phyloP scores from a whole-genome alignment of 2,329 filamentous ascomycete genomes.

The Neurospora crassa region DNA sequence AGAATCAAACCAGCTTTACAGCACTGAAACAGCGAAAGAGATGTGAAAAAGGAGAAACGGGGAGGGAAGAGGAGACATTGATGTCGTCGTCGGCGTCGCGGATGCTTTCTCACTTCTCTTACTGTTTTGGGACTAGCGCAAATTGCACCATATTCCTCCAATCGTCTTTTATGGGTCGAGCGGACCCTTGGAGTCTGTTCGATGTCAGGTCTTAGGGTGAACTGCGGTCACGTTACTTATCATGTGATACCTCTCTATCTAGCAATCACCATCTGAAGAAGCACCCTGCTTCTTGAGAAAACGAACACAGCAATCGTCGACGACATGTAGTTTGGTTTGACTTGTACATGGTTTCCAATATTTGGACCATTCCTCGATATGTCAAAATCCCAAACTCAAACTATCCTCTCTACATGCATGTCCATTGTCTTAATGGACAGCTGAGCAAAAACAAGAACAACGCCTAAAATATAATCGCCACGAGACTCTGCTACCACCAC shows the following conservation, averaged over 20 bases:
- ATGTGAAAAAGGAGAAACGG: slow-evolving; percentile 3
- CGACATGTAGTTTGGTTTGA: not conserved
- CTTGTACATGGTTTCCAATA: not conserved
- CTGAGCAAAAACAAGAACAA: not conserved
- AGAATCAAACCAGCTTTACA: not conserved
- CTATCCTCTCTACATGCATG: not conserved
- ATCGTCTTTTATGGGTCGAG: slow-evolving; percentile 2
- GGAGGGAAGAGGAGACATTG: slow-evolving; percentile 1
- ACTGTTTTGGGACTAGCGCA: slow-evolving; percentile 16
- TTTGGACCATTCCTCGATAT: not conserved
- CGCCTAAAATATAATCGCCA: not conserved
- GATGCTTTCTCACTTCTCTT: slow-evolving; percentile 5
- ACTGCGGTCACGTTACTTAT: not conserved
- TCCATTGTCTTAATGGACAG: not conserved
- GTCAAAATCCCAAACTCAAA: not conserved
- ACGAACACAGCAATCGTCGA: not conserved
- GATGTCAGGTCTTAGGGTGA: too few relatives aligned
- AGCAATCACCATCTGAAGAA: not conserved
- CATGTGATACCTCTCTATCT: not conserved
- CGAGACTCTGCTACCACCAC: not conserved
- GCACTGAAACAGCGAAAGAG: not conserved
- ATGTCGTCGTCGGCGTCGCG: slow-evolving; percentile 12
- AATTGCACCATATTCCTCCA: slow-evolving; percentile 20
- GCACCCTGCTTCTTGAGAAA: not conserved
- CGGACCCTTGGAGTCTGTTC: not conserved